phyloP scores from a whole-genome alignment of 352 stramenopile species.

The Pythium grandisporangium region DNA sequence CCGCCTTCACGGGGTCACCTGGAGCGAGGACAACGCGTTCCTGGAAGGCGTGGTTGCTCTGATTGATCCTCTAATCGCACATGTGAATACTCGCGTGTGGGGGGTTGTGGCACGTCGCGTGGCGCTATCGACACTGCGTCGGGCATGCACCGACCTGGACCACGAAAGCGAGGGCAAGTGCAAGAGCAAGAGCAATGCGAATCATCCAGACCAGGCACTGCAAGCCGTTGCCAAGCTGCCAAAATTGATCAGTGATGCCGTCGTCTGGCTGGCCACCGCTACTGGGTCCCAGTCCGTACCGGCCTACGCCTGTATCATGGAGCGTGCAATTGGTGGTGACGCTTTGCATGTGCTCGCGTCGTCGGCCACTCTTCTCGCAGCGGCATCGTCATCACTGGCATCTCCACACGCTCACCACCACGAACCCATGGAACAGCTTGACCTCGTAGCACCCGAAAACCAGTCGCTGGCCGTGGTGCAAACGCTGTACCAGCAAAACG shows the following conservation, averaged over 20 bases:
- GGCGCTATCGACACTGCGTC: conserved; percentile 14
- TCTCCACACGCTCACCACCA: too few relatives aligned
- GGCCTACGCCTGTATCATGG: conserved; percentile 45
- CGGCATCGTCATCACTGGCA: too few relatives aligned
- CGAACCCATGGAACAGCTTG: too few relatives aligned
- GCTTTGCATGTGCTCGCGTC: conserved; percentile 28
- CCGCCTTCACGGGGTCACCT: conserved; percentile 31
- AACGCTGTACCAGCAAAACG: conserved; percentile 25
- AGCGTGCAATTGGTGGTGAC: conserved; percentile 18
- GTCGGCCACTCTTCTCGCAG: conserved; percentile 32
- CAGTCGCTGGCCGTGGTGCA: conserved; percentile 30
- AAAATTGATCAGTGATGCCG: conserved; percentile 8
- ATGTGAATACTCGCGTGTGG: conserved; percentile 35
- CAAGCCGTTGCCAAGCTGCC: conserved; percentile 14
- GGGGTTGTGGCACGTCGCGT: conserved; percentile 30
- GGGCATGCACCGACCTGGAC: conserved; percentile 5
- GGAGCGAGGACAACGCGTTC: conserved; percentile 54
- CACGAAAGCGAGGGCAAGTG: too few relatives aligned
- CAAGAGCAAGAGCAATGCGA: too few relatives aligned
- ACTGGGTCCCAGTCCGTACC: conserved; percentile 13
- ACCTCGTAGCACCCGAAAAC: conserved; percentile 16
- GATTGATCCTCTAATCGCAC: conserved; percentile 30
- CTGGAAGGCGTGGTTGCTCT: conserved; percentile 24
- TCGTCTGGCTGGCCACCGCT: conserved; percentile 20
- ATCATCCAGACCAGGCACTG: conserved; percentile 6